Evolutionary conservation across 163 green algal species (phyloP).

Genomic region (Volvox carteri): DNA sequence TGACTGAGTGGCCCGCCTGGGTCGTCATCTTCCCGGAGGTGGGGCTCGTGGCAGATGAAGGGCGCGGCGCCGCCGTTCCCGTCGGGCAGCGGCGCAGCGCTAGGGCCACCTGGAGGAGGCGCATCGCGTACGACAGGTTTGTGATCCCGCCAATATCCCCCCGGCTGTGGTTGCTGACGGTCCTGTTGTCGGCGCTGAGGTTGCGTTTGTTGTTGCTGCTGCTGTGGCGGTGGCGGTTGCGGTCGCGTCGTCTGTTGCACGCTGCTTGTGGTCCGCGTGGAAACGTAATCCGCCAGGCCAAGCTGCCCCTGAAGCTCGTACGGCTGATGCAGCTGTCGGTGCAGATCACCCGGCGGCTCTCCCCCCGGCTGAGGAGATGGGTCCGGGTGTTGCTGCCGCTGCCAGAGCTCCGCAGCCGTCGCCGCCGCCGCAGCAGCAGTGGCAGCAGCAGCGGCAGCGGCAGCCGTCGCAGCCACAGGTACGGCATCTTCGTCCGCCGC

Average conservation of each 20-base stretch:
- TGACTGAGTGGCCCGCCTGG: no score
- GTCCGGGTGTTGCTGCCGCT: slow-evolving; percentile 13
- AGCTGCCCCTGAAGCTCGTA: background rate
- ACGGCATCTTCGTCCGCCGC: background rate
- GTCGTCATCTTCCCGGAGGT: no score
- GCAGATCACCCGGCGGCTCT: background rate
- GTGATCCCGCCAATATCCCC: no score
- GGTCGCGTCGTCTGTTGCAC: background rate
- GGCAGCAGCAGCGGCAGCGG: background rate
- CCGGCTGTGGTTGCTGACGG: no score
- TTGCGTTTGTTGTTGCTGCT: background rate
- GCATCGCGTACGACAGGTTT: no score
- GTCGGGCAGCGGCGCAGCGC: no score
- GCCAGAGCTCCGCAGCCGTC: background rate
- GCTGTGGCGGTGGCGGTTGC: background rate
- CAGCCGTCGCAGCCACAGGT: background rate
- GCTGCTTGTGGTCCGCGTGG: background rate
- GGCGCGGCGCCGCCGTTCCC: no score
- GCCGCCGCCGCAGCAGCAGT: no score
- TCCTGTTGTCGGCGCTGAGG: background rate
- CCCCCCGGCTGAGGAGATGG: background rate
- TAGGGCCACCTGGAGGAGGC: no score
- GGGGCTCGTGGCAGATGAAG: no score
- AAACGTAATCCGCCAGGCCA: background rate
- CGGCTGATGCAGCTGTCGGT: background rate